These are phyloP conservation scores for Psilocybe azurescens DNA, from an alignment of 768 basidiomycete species.

Conservation along the genomic window DNA sequence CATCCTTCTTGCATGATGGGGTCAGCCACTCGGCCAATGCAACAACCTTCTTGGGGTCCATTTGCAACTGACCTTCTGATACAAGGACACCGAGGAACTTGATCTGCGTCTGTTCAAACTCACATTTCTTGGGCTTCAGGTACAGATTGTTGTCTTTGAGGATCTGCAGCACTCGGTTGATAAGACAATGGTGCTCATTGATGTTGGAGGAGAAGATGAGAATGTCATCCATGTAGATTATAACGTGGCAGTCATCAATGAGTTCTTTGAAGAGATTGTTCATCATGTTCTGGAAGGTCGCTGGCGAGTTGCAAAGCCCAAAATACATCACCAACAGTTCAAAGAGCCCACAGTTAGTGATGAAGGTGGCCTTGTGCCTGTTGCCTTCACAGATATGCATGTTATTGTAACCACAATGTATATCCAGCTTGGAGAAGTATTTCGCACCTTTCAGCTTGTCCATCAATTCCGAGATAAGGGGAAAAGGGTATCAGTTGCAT, in stretches of 20 bases:
- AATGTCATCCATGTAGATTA: slow-evolving; percentile 3
- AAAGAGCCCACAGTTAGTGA: slow-evolving; percentile 30
- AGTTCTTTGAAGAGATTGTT: background rate
- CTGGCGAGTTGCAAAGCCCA: background rate
- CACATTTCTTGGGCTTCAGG: slow-evolving; percentile 23
- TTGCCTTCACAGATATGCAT: slow-evolving; percentile 47
- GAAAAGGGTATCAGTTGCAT: slow-evolving; percentile 39
- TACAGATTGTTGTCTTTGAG: background rate
- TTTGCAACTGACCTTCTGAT: background rate
- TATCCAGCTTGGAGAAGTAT: slow-evolving; percentile 43
- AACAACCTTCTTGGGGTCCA: slow-evolving; percentile 22
- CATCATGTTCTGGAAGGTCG: background rate
- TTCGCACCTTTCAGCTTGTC: background rate
- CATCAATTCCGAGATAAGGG: slow-evolving; percentile 14
- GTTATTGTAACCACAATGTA: slow-evolving; percentile 45
- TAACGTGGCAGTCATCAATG: too few species aligned
- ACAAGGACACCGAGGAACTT: too few species aligned
- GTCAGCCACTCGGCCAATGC: slow-evolving; percentile 35
- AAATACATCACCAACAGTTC: background rate
- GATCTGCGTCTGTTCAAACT: too few species aligned
- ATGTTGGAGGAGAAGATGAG: slow-evolving; percentile 25
- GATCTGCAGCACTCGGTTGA: slow-evolving; percentile 11
- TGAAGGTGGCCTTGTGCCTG: slow-evolving; percentile 50
- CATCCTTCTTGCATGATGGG: slow-evolving; percentile 30
- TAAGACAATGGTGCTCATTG: slow-evolving; percentile 23